Percentiles rank a stretch among this genome's conserved stretches.
These are phyloP conservation scores for Phialemoniopsis sp. DNA, from an alignment of 2,329 filamentous ascomycete genomes.

Conservation along the genomic window DNA sequence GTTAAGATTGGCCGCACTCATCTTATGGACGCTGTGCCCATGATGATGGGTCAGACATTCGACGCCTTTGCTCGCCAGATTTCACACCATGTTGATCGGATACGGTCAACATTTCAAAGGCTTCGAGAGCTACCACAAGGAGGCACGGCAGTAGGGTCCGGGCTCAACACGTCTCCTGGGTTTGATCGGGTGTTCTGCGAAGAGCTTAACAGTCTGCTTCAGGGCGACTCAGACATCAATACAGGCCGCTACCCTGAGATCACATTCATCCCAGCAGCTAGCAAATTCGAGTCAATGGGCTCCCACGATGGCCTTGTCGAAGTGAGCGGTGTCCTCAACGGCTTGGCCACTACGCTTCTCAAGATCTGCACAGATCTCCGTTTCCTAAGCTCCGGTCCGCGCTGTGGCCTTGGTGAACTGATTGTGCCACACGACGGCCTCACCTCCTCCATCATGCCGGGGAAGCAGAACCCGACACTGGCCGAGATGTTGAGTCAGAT, in stretches of 20 bases:
- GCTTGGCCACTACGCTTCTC: constrained; percentile 78
- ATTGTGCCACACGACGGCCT: constrained; percentile 90
- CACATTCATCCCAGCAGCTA: constrained; percentile 85
- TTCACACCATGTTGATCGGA: constrained; percentile 76
- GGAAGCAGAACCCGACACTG: constrained; percentile 94
- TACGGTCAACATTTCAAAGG: constrained; percentile 74
- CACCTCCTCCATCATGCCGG: constrained; percentile 90
- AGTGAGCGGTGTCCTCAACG: constrained; percentile 85
- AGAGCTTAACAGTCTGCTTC: too few relatives aligned
- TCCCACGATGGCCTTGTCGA: constrained; percentile 90
- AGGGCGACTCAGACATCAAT: constrained; percentile 79
- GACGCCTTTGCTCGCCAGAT: constrained; percentile 89
- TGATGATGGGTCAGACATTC: constrained; percentile 96
- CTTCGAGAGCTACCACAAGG: constrained; percentile 82
- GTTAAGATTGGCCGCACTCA: constrained; percentile 96
- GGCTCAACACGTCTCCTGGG: constrained; percentile 88
- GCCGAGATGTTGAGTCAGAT: constrained; percentile 93
- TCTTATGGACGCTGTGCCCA: constrained; percentile 85
- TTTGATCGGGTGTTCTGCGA: too few relatives aligned
- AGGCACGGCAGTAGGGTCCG: constrained; percentile 87
- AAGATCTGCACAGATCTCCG: constrained; percentile 95
- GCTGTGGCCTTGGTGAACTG: constrained; percentile 86
- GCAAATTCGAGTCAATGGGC: constrained; percentile 91
- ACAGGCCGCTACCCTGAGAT: constrained; percentile 83
- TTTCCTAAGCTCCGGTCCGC: constrained; percentile 86